These are phyloP conservation scores for Botryococcus braunii DNA, from an alignment of 163 green algal species.

Conservation along the genomic window DNA sequence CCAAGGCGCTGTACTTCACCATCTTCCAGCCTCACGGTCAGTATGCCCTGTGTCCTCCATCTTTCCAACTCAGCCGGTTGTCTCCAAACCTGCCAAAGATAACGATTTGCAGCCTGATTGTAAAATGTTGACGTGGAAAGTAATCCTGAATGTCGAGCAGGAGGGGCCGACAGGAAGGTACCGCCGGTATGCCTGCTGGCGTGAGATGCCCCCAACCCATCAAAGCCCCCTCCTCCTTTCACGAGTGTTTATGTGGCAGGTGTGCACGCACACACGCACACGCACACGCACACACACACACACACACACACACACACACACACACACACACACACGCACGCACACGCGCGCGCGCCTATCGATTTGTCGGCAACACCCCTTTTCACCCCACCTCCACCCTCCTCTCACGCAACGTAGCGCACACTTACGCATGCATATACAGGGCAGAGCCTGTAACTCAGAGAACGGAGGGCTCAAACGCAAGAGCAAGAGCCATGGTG, in stretches of 20 bases:
- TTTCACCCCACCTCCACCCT: too few relatives aligned
- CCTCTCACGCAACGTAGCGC: not conserved
- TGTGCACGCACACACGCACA: too few relatives aligned
- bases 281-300: too few relatives aligned
- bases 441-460: not conserved
- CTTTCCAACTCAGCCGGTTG: not conserved
- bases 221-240: too few relatives aligned
- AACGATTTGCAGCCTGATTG: not conserved
- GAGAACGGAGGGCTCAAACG: not conserved
- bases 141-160: not conserved
- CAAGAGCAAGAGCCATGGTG: not conserved
- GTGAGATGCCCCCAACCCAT: too few relatives aligned
- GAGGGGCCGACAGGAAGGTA: not conserved
- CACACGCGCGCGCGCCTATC: too few relatives aligned
- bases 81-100: not conserved
- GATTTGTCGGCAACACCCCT: too few relatives aligned
- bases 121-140: not conserved
- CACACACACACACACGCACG: too few relatives aligned
- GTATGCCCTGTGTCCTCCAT: constrained; percentile 10
- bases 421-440: not conserved
- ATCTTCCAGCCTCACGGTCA: constrained; percentile 12
- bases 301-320: too few relatives aligned
- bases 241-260: too few relatives aligned
- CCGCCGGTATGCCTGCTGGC: too few relatives aligned
- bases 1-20: constrained; percentile 13